Evolutionary conservation across 1,284 basidiomycete species (phyloP), one percentile per base, ranked within the genome.

Genomic region (Coniferiporia weirii): DNA sequence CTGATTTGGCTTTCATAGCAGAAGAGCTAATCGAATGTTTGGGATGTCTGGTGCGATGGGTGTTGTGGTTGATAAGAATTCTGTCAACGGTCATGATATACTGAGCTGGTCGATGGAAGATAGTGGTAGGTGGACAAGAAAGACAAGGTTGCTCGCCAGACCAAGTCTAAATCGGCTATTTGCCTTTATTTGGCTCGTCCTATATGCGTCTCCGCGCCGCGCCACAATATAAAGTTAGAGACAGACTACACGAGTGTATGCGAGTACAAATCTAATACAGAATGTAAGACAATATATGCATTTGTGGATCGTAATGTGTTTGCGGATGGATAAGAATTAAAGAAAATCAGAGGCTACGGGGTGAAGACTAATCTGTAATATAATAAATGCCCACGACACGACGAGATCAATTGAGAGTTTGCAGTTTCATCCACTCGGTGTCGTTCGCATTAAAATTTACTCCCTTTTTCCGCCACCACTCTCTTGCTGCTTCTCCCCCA

Each of bases 381-480:
- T 27, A 27, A 27, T 27, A 27, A 27, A 27, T 27, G 27, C 27
- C 27, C 27, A 27, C 27, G 27, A 27, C 5, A 27, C 27, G 27
- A 27, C 40, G 40, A 43, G 40, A 43, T 76, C 66, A 86, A 69
- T 90, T 89, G 57, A 91, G 69, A 67, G 77, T 83, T 67, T 87
- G 87, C 54, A 87, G 71, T 70, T 90, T 90, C 80, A 85, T 89
- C 88, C 89, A 91, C 69, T 90, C 88, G 71, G 82, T 86, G 66
- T 89, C 85, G 63, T 86, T 85, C 10, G 88, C 85, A 56, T 84
- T 84, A 68, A 91, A 91, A 69, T 91, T 85, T 6, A 91, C 80
- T 1, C 88, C 88, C 68, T 89, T 89, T 62, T 72, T 71, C 67
- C 78, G 81, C 89, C 89, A 92, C 89, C 89, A 92, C 55, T 75